phyloP scores from a whole-genome alignment of 2,329 filamentous ascomycete genomes.

The Aspergillus bombycis region DNA sequence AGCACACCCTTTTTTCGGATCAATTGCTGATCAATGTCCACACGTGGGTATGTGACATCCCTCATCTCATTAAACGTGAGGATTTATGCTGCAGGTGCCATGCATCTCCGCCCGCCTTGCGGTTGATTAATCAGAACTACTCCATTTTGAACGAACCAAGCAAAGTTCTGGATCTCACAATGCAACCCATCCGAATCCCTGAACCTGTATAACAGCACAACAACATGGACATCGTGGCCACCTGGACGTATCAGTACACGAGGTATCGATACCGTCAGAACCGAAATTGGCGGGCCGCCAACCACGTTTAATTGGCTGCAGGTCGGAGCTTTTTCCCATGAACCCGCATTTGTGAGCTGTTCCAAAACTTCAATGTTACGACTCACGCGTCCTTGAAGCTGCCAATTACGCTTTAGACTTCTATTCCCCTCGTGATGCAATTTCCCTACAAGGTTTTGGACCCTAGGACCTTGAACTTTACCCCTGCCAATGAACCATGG shows the following conservation, averaged over 20 bases:
- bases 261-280: background rate
- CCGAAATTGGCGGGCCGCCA: background rate
- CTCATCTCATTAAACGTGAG: background rate
- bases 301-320: background rate
- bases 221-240: too few species aligned
- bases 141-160: background rate
- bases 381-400: background rate
- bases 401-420: background rate
- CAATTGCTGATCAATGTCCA: constrained; percentile 3
- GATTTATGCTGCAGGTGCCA: background rate
- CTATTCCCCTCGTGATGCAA: too few species aligned
- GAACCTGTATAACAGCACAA: background rate
- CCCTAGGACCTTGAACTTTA: background rate
- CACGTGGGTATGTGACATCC: constrained; percentile 2
- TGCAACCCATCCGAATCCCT: background rate
- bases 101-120: background rate
- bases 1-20: background rate
- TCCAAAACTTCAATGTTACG: background rate
- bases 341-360: background rate
- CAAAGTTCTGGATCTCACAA: background rate
- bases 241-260: background rate
- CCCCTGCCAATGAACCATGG: background rate
- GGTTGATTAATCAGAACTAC: background rate
- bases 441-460: background rate
- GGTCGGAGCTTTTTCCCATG: background rate